Conservation (phyloP, 164 flowering plant genomes). For the Chloranthus sessilifolius region DNA sequence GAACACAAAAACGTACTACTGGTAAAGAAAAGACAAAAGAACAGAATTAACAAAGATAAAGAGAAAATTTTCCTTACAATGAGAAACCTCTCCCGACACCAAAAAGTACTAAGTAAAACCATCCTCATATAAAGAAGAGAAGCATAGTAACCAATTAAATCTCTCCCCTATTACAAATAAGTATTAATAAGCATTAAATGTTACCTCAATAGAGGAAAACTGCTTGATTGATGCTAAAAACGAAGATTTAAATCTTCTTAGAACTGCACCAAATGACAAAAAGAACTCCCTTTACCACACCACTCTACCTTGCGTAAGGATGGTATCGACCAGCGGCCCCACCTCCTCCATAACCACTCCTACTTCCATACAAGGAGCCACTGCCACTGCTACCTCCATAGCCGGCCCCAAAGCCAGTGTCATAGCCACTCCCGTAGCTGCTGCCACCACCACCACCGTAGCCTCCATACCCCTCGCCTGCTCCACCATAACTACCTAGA, state of each 20-base stretch:
- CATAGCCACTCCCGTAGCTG: slow-evolving; percentile 41
- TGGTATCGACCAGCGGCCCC: slow-evolving; percentile 46
- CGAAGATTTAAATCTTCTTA: slow-evolving; percentile 1
- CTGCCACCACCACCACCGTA: slow-evolving; percentile 31
- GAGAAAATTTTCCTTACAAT: too few relatives aligned
- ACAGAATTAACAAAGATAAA: too few relatives aligned
- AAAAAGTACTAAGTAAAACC: too few relatives aligned
- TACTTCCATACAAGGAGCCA: slow-evolving; percentile 43
- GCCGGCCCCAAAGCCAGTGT: slow-evolving; percentile 34
- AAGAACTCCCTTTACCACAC: neutral
- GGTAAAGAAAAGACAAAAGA: too few relatives aligned
- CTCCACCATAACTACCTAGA: slow-evolving; percentile 55
- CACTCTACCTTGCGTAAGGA: slow-evolving; percentile 58
- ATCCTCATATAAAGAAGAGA: too few relatives aligned
- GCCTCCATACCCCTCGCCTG: slow-evolving; percentile 48
- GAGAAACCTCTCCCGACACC: too few relatives aligned
- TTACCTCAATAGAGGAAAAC: slow-evolving; percentile 4
- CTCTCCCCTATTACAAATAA: too few relatives aligned
- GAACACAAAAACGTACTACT: too few relatives aligned
- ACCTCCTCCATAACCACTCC: slow-evolving; percentile 49
- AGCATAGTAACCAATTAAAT: too few relatives aligned
- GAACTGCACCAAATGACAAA: neutral
- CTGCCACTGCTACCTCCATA: slow-evolving; percentile 42
- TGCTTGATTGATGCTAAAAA: slow-evolving; percentile 11
- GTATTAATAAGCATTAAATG: too few relatives aligned